Evolutionary conservation across 352 stramenopile genomes (phyloP), one percentile per base, ranked within the genome.

Genomic region (Phytophthora nicotianae): DNA sequence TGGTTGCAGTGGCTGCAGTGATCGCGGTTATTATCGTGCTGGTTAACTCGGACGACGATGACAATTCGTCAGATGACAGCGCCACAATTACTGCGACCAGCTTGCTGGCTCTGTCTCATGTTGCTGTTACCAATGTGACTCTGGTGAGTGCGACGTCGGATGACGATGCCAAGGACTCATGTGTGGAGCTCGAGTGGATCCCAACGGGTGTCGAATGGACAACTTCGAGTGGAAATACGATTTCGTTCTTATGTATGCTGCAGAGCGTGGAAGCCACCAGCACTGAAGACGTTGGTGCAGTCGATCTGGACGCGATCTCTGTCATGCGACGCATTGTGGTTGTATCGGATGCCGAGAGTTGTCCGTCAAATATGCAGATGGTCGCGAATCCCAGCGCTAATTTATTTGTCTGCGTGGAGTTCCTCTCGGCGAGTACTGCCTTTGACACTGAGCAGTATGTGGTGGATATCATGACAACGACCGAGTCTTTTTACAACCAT

Each of bases 401-500:
- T 23, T 58, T 72, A 1, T 67, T 74, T n/a, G 63, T 84, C 4
- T 84, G 75, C 35, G 58, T 32, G 8, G 51, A 67, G 11, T 77
- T 55, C 37, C 48, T 60, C 9, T 45, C 62, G 11, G 58, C 66
- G 1, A 66, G 32, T 3, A 24, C 50, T 3, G 57, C 64, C 4
- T 61, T 75, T 13, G n/a, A 57, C 7, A 63, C 54, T 0, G 51
- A 72, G 13, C 69, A 80, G 50, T 86, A 78, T 33, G 62, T 86
- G 32, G 75, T 75, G 3, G 76, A 85, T 51, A 41, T 85, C 47
- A 69, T 72, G 51, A 79, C 75, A 20, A 75, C 76, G 1, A 66
- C 48, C 24, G 68, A 80, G 47, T 60, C 52, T 4, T 75, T 79
- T 49, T 83, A 86, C 68, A 81, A 77, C 53, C 73, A 81, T 65